Evolutionary conservation across 1,284 basidiomycete genomes (phyloP), one percentile per base, ranked within the genome.

Genomic region (Coriolopsis trogii): DNA sequence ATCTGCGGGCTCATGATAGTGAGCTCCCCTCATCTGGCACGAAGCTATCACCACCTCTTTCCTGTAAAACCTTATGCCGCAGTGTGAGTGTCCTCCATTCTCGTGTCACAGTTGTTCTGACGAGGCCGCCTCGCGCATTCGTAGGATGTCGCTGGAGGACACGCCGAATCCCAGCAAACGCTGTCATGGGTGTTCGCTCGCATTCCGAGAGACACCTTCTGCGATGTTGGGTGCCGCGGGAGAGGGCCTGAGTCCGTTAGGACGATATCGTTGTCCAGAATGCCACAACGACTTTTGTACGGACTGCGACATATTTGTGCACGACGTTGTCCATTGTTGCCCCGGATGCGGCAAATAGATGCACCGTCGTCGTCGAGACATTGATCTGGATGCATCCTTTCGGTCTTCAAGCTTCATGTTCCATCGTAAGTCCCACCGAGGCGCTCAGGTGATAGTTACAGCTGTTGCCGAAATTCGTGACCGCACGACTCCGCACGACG

Each of bases 1-100:
- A 89, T 98, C 25, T 99, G 96, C 66, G 93, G 94, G 2, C 77
- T 99, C 59, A 98, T 98, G 84, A 92, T 99, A 58, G 96, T 99
- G 58, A 95, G 93, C 73, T 93, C 93, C 49, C 96, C 97, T 6
- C 97, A 99, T 74, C 78, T 99, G 41, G 96, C 96, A 20, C 78
- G 96, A 59, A 97, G 94, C 65, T 97, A 96, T 70, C 91, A 95
- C 64, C 95, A 96, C 67, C 70, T 97, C 30, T 97, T 97, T 67
- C 94, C 95, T 0, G 94, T 95, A 23, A 86, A 86, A 63, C 78
- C 87, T 8, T 96, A 89, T 70, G 71, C 79, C 53, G 80, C 89
- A 10, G 82, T 95, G 93, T 94, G 70, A 70, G 91, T 81, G 60
- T 25, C 45, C 25, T 23, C 23, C 43, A 20, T 12, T 41, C 4